phyloP scores from a whole-genome alignment of 768 basidiomycete species.

The Termitomyces sp. region DNA sequence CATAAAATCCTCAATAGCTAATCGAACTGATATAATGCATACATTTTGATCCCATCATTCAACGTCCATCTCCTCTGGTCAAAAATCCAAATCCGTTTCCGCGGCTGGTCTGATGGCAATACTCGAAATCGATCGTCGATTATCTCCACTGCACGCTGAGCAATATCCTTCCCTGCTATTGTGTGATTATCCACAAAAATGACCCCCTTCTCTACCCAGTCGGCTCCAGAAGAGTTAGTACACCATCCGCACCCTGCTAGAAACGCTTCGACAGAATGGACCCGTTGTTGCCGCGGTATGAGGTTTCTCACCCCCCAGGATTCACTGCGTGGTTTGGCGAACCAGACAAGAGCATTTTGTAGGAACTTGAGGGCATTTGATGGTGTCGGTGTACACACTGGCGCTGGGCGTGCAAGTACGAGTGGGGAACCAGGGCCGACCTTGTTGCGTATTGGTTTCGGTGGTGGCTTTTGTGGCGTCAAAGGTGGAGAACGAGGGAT shows the following conservation, averaged over 20 bases:
- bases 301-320: conserved; percentile 23
- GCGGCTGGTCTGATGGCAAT: background rate
- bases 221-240: background rate
- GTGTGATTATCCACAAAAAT: conserved; percentile 31
- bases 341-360: conserved; percentile 24
- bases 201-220: conserved; percentile 25
- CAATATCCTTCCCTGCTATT: conserved; percentile 10
- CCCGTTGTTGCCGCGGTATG: conserved; percentile 25
- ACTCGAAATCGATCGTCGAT: conserved; percentile 4
- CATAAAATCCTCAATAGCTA: background rate
- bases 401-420: background rate
- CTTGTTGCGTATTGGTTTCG: background rate
- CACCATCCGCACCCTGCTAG: conserved; percentile 44
- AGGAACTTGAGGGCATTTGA: conserved; percentile 3
- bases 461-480: conserved; percentile 1
- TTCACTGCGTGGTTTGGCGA: conserved; percentile 18
- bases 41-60: background rate
- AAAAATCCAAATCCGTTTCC: conserved; percentile 17
- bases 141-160: conserved; percentile 6
- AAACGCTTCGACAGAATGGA: conserved; percentile 41
- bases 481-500: background rate
- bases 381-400: background rate
- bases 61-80: conserved; percentile 7
- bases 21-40: background rate
- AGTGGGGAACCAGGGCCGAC: background rate